phyloP scores from a whole-genome alignment of 495 filamentous ascomycete species.

The Aspergillus mulundensis region DNA sequence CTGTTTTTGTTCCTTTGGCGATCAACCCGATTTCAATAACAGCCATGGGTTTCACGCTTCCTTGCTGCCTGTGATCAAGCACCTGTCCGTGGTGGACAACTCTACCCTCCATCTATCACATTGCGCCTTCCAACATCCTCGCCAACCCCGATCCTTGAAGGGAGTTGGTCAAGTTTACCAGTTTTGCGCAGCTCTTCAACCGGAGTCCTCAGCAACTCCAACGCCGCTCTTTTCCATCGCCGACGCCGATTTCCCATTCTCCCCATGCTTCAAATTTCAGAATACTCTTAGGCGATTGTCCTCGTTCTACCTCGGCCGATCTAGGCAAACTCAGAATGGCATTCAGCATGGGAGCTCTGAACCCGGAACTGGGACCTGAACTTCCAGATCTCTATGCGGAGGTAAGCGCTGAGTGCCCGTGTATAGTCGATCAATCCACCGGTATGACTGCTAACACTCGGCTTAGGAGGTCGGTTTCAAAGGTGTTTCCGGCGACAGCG shows the following conservation, averaged over 20 bases:
- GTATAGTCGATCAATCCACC: background rate
- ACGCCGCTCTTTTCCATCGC: conserved; percentile 38
- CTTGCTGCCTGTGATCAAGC: conserved; percentile 1
- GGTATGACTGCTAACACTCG: background rate
- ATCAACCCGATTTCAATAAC: conserved; percentile 2
- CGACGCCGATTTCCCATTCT: conserved; percentile 28
- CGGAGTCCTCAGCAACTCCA: conserved; percentile 40
- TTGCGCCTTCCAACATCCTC: conserved; percentile 6
- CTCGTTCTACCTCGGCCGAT: conserved; percentile 38
- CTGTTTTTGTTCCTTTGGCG: conserved; percentile 31
- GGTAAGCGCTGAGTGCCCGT: conserved; percentile 22
- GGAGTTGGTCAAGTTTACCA: conserved; percentile 33
- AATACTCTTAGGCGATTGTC: conserved; percentile 34
- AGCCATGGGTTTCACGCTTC: conserved; percentile 4
- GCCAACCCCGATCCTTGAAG: conserved; percentile 18
- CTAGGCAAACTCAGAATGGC: conserved; percentile 58
- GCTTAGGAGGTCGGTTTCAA: conserved; percentile 76
- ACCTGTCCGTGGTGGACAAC: background rate
- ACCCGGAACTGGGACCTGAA: conserved; percentile 40
- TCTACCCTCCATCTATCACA: background rate
- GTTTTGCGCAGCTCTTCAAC: conserved; percentile 37
- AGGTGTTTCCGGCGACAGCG: conserved; percentile 72
- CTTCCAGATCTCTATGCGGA: conserved; percentile 47
- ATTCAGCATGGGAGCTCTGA: conserved; percentile 51
- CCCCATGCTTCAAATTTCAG: conserved; percentile 36